Percentiles rank a stretch among this genome's conserved stretches.
Conservation (phyloP, 2,329 filamentous ascomycete genomes). For the Fusarium sp. region DNA sequence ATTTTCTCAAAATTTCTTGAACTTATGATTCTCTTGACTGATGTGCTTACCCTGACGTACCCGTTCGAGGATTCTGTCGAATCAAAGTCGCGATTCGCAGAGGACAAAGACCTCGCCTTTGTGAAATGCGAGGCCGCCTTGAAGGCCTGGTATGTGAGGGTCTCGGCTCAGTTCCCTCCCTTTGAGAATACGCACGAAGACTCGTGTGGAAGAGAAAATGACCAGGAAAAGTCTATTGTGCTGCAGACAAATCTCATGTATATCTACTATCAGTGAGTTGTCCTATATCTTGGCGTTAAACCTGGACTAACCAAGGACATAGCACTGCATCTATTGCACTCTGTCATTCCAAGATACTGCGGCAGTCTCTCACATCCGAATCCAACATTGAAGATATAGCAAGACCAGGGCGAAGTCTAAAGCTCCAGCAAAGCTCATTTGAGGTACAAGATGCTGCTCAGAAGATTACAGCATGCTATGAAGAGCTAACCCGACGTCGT, state of each 20-base stretch:
- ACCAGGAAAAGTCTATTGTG: neutral
- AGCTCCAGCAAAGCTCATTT: neutral
- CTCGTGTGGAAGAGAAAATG: neutral
- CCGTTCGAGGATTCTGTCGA: neutral
- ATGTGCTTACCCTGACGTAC: neutral
- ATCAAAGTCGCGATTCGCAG: neutral
- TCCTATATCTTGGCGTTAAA: rapidly evolving
- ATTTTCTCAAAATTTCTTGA: neutral
- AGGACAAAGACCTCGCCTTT: neutral
- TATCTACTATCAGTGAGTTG: neutral
- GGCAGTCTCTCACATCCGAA: neutral
- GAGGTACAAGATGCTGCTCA: neutral
- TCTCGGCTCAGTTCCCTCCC: neutral
- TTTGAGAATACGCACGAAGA: neutral
- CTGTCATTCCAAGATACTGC: neutral
- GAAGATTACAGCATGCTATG: neutral
- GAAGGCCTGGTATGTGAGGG: neutral
- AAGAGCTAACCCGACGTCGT: neutral
- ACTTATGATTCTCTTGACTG: neutral
- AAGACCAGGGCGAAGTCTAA: neutral
- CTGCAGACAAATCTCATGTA: neutral
- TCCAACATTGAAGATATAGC: neutral
- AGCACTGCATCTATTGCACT: neutral
- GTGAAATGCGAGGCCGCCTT: neutral
- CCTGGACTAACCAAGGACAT: neutral